Evolutionary conservation across 176 grass and related monocot species (phyloP).

Genomic region (Zea luxurians): DNA sequence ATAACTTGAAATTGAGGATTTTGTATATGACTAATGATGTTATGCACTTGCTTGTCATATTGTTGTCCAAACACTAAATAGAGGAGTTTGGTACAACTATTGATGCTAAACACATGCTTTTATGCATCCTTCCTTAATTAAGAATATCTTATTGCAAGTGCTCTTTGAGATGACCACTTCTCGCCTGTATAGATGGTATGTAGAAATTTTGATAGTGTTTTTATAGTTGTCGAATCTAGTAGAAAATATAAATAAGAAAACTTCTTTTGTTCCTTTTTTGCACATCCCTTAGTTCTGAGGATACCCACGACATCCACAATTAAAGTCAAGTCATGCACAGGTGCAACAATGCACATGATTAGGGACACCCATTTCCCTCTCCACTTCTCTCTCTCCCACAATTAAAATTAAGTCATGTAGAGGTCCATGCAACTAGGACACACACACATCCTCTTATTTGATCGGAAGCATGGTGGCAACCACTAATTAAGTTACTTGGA

Average conservation of each 20-base stretch:
- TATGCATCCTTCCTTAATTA: too few relatives aligned
- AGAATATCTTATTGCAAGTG: too few relatives aligned
- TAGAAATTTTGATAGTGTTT: not conserved
- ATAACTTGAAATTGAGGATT: not conserved
- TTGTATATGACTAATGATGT: not conserved
- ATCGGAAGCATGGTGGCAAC: not conserved
- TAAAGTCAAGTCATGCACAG: not conserved
- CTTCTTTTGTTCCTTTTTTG: not conserved
- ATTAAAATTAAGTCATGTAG: too few relatives aligned
- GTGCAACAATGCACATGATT: not conserved
- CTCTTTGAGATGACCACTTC: not conserved
- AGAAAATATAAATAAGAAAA: not conserved
- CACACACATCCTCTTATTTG: not conserved
- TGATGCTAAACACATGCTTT: not conserved
- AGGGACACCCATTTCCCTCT: not conserved
- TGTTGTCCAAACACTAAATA: not conserved
- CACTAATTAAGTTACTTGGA: not conserved
- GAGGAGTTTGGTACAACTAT: not conserved
- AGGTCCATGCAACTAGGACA: too few relatives aligned
- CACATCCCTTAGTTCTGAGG: not conserved
- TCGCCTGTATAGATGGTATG: not conserved
- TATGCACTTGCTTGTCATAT: not conserved
- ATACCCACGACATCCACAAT: not conserved
- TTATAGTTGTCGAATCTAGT: not conserved
- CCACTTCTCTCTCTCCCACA: not conserved